Conservation (phyloP, 1,284 basidiomycete species). For the Leccinum pachyderme region DNA sequence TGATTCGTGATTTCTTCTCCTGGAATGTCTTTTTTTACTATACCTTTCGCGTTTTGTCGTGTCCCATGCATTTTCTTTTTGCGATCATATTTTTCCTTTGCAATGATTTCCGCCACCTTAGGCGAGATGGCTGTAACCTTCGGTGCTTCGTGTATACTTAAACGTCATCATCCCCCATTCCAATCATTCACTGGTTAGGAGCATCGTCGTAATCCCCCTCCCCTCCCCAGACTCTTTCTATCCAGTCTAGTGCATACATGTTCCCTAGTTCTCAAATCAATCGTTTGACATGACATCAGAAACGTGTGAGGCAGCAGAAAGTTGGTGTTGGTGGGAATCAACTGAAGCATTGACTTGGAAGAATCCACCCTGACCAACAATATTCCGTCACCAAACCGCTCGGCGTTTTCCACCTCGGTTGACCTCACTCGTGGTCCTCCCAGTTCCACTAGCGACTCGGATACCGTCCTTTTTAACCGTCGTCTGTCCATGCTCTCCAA, state of each 20-base stretch:
- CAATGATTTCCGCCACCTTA: constrained; percentile 12
- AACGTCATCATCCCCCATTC: constrained; percentile 24
- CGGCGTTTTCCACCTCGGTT: constrained; percentile 31
- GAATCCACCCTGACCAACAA: constrained; percentile 7
- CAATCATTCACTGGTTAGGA: constrained; percentile 42
- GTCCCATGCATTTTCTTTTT: constrained; percentile 10
- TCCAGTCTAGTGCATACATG: neutral
- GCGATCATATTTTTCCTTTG: constrained; percentile 1
- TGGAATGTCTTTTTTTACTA: constrained; percentile 11
- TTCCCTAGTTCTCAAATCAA: too few species aligned
- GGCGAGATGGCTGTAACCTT: constrained; percentile 34
- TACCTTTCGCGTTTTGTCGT: constrained; percentile 13
- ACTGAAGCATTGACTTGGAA: too few species aligned
- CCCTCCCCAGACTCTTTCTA: constrained; percentile 13
- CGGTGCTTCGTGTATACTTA: constrained; percentile 44
- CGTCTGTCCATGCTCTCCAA: constrained; percentile 27
- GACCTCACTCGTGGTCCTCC: constrained; percentile 28
- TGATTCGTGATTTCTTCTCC: constrained; percentile 27
- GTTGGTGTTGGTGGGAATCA: too few species aligned
- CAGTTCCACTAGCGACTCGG: neutral
- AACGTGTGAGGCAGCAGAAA: too few species aligned
- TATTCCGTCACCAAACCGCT: constrained; percentile 22
- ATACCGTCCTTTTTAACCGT: neutral
- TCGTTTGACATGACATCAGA: too few species aligned
- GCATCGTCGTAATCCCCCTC: constrained; percentile 49